A percentile compares a stretch with the other conserved stretches of the same genome.
Evolutionary conservation across 768 basidiomycete genomes (phyloP).

Genomic region (Lactarius deliciosus): DNA sequence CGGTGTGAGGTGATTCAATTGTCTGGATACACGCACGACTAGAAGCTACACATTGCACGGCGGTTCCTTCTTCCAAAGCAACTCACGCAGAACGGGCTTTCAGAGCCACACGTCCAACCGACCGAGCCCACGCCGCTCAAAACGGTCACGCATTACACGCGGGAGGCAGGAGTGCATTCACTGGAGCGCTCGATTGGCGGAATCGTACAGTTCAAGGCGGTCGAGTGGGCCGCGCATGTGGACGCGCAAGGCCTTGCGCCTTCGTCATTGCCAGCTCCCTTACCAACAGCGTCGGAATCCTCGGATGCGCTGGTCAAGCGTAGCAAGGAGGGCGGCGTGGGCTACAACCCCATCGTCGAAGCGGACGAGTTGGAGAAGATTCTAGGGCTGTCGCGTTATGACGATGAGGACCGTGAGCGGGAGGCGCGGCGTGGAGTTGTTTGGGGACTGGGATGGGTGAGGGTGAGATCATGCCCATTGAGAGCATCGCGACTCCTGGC

Average conservation of each 20-base stretch:
- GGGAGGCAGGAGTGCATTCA: constrained; percentile 91
- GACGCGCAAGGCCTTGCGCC: constrained; percentile 38
- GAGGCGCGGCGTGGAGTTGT: constrained; percentile 74
- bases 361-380: constrained; percentile 78
- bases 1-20: constrained; percentile 82
- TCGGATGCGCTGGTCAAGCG: background rate
- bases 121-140: constrained; percentile 68
- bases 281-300: background rate
- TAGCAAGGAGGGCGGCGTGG: background rate
- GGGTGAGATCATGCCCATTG: constrained; percentile 81
- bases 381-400: constrained; percentile 76
- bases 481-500: constrained; percentile 79
- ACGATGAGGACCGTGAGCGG: constrained; percentile 76
- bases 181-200: constrained; percentile 85
- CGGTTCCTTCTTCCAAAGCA: constrained; percentile 91
- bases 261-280: constrained; percentile 22
- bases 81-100: constrained; percentile 72
- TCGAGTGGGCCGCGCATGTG: constrained; percentile 78
- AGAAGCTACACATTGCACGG: constrained; percentile 87
- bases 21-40: constrained; percentile 86
- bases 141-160: constrained; percentile 78
- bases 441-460: constrained; percentile 86
- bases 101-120: constrained; percentile 57
- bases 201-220: constrained; percentile 87
- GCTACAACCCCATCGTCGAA: constrained; percentile 63